These are phyloP conservation scores for Nothomitra cinnamomea DNA, from an alignment of 2,329 filamentous ascomycete genomes.

Conservation along the genomic window DNA sequence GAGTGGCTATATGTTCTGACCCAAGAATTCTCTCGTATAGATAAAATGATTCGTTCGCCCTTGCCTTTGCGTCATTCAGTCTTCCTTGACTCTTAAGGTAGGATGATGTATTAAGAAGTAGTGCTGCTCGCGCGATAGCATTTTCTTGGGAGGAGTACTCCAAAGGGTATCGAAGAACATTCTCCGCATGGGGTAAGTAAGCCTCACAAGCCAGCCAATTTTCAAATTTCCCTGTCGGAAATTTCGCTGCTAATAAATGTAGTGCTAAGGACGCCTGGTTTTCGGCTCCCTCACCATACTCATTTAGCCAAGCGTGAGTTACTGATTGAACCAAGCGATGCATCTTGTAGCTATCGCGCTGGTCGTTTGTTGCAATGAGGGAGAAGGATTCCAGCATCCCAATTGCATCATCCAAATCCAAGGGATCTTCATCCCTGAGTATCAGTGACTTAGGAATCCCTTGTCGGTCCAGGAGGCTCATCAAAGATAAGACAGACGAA, in stretches of 20 bases:
- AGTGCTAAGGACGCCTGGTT: neutral
- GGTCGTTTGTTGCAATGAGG: conserved; percentile 4
- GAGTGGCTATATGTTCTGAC: neutral
- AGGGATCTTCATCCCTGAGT: neutral
- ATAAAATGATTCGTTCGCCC: neutral
- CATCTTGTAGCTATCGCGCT: conserved; percentile 2
- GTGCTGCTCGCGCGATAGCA: neutral
- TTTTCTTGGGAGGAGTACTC: neutral
- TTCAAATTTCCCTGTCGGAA: conserved; percentile 6
- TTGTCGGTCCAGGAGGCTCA: conserved; percentile 7
- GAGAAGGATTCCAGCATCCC: conserved; percentile 8
- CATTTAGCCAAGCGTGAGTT: conserved; percentile 6
- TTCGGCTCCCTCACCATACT: conserved; percentile 1
- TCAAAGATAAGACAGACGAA: conserved; percentile 7
- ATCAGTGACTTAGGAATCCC: conserved; percentile 6
- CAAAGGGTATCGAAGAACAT: neutral
- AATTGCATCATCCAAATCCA: conserved; percentile 9
- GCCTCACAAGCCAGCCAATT: conserved; percentile 6
- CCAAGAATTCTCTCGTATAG: neutral
- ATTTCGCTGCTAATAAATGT: neutral
- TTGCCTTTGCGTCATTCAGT: neutral
- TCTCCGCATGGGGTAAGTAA: conserved; percentile 7
- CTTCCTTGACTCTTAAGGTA: neutral
- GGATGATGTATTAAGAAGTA: conserved; percentile 3
- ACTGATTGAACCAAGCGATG: conserved; percentile 7